Percentiles rank a stretch among this genome's conserved stretches.
phyloP scores from a whole-genome alignment of 805 yeast genomes.

The Wickerhamiella parazyma region DNA sequence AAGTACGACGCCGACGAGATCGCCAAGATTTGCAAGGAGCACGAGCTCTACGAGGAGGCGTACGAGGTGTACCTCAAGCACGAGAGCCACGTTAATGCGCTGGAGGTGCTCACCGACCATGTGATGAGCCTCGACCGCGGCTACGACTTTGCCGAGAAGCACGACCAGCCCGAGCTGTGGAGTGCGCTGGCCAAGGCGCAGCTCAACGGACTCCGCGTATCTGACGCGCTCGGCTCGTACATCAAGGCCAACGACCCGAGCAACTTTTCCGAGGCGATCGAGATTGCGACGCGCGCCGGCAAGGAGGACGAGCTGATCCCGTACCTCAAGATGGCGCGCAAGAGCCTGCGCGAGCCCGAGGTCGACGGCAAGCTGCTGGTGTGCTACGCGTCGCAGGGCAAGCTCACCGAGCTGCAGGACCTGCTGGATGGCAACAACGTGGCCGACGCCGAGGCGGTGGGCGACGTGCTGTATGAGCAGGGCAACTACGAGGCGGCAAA shows the following conservation, averaged over 20 bases:
- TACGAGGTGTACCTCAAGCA: slow-evolving; percentile 81
- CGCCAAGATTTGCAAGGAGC: slow-evolving; percentile 82
- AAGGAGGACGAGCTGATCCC: slow-evolving; percentile 86
- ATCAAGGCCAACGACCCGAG: slow-evolving; percentile 84
- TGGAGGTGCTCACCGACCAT: slow-evolving; percentile 84
- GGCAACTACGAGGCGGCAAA: slow-evolving; percentile 88
- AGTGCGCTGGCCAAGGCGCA: slow-evolving; percentile 93
- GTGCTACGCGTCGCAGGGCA: slow-evolving; percentile 69
- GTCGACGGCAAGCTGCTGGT: slow-evolving; percentile 87
- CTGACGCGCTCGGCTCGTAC: slow-evolving; percentile 85
- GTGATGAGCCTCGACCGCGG: slow-evolving; percentile 92
- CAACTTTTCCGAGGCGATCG: slow-evolving; percentile 83
- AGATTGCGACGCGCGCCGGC: slow-evolving; percentile 89
- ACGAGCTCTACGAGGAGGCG: slow-evolving; percentile 84
- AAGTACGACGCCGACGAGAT: slow-evolving; percentile 88
- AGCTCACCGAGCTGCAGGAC: slow-evolving; percentile 66
- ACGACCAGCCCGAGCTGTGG: slow-evolving; percentile 81
- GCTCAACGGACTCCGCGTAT: slow-evolving; percentile 79
- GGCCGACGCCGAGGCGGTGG: slow-evolving; percentile 83
- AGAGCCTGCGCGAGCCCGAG: slow-evolving; percentile 75
- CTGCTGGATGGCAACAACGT: slow-evolving; percentile 78
- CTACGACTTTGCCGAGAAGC: slow-evolving; percentile 79
- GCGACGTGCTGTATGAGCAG: slow-evolving; percentile 74
- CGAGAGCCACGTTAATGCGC: slow-evolving; percentile 62
- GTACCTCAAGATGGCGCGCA: slow-evolving; percentile 83